These are phyloP conservation scores for Prunus mongolica DNA, from an alignment of 306 rosid species.

Conservation along the genomic window DNA sequence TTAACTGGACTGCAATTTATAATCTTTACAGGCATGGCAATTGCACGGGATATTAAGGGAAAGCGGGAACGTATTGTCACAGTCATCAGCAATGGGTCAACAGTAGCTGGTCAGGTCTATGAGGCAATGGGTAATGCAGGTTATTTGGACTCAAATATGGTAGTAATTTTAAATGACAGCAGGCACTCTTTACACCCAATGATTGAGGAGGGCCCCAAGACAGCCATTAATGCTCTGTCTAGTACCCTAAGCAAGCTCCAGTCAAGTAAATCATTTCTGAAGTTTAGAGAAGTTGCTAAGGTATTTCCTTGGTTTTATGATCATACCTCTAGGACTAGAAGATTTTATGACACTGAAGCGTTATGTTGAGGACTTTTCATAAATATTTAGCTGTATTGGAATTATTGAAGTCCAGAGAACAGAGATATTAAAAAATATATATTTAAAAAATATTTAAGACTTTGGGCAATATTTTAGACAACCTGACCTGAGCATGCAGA, in stretches of 20 bases:
- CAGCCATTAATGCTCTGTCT: conserved; percentile 71
- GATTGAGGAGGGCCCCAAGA: conserved; percentile 64
- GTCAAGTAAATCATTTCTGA: conserved; percentile 86
- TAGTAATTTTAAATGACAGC: conserved; percentile 86
- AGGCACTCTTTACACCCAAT: conserved; percentile 77
- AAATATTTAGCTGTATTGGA: neutral
- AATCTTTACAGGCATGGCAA: conserved; percentile 73
- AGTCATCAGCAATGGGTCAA: conserved; percentile 78
- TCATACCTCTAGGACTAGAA: neutral
- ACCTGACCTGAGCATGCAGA: neutral
- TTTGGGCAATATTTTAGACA: neutral
- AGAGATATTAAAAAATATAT: too few relatives aligned
- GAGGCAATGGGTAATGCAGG: conserved; percentile 97
- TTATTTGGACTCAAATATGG: conserved; percentile 80
- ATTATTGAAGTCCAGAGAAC: neutral
- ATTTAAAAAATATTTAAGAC: neutral
- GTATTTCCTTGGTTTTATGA: conserved; percentile 33
- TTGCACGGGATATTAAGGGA: conserved; percentile 88
- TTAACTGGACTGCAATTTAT: neutral
- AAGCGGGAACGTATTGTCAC: conserved; percentile 72
- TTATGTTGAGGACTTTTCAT: neutral
- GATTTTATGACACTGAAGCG: neutral
- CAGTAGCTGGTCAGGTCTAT: conserved; percentile 83
- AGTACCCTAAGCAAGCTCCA: conserved; percentile 87
- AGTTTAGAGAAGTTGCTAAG: conserved; percentile 89